These are phyloP conservation scores for Mycena pura DNA, from an alignment of 768 basidiomycete species.

Conservation along the genomic window DNA sequence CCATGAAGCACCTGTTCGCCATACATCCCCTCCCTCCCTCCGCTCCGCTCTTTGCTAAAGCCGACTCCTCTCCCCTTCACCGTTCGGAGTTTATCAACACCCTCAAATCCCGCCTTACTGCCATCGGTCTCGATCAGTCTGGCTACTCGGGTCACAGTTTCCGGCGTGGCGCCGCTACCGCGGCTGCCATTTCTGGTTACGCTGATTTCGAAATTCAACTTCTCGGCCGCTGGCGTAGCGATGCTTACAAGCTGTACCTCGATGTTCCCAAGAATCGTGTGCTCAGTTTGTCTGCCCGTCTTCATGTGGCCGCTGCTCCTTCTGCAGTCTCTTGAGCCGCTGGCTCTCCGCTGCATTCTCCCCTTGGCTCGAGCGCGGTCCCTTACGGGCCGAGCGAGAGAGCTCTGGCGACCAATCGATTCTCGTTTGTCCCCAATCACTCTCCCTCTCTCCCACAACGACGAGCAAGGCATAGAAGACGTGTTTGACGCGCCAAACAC, in stretches of 20 bases:
- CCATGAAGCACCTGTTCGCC: too few relatives aligned
- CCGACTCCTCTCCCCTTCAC: slow-evolving; percentile 11
- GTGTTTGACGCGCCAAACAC: too few relatives aligned
- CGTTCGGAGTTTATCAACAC: slow-evolving; percentile 19
- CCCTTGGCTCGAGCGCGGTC: slow-evolving; percentile 17
- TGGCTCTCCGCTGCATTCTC: slow-evolving; percentile 13
- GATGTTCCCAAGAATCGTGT: slow-evolving; percentile 31
- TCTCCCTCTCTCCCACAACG: too few relatives aligned
- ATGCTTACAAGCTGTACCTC: slow-evolving; percentile 47
- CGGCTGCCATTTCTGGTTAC: slow-evolving; percentile 38
- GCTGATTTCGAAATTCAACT: slow-evolving; percentile 44
- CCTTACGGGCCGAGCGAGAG: too few relatives aligned
- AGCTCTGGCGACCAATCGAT: too few relatives aligned
- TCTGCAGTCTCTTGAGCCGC: slow-evolving; percentile 13
- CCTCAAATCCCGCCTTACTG: not conserved
- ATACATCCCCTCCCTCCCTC: too few relatives aligned
- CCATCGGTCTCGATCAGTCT: slow-evolving; percentile 22
- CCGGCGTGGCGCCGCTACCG: slow-evolving; percentile 36
- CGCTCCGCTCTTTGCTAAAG: too few relatives aligned
- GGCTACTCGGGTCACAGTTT: slow-evolving; percentile 34
- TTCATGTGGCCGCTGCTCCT: slow-evolving; percentile 33
- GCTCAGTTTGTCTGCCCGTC: slow-evolving; percentile 37
- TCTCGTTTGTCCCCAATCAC: too few relatives aligned
- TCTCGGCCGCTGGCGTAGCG: slow-evolving; percentile 43
- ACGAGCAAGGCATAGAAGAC: too few relatives aligned